phyloP scores from a whole-genome alignment of 148 eudicot species.

The Amaranthus hypochondriacus region DNA sequence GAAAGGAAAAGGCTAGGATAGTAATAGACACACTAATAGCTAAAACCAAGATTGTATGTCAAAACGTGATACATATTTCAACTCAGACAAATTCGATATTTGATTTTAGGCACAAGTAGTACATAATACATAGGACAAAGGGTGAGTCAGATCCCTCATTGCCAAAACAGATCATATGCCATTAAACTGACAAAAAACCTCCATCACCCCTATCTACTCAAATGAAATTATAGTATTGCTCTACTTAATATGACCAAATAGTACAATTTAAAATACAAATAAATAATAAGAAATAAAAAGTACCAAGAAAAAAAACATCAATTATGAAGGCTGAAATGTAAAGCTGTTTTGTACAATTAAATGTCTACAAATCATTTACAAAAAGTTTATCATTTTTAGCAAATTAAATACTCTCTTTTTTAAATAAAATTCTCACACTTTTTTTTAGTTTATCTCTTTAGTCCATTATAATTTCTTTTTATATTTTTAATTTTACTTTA shows the following conservation, averaged over 20 bases:
- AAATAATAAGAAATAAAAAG: neutral
- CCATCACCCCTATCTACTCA: slow-evolving; percentile 7
- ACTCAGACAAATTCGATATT: too few relatives aligned
- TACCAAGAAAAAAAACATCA: slow-evolving; percentile 7
- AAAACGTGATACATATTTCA: too few relatives aligned
- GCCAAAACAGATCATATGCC: slow-evolving; percentile 16
- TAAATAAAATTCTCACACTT: too few relatives aligned
- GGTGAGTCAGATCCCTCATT: slow-evolving; percentile 26
- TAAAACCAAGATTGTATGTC: too few relatives aligned
- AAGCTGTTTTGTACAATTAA: neutral
- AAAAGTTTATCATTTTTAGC: neutral
- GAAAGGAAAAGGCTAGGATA: too few relatives aligned
- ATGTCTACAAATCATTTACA: neutral
- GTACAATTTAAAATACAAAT: neutral
- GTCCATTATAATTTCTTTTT: too few relatives aligned
- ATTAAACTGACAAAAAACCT: slow-evolving; percentile 17
- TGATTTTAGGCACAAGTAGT: neutral
- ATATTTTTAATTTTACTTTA: too few relatives aligned
- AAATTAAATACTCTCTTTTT: too few relatives aligned
- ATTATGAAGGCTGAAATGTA: slow-evolving; percentile 9
- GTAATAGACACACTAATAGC: too few relatives aligned
- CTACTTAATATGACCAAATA: neutral
- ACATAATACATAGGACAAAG: neutral
- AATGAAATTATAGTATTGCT: slow-evolving; percentile 10
- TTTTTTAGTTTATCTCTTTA: too few relatives aligned